Conservation (phyloP, 371 early-diverging fungal genomes). For the Homolaphlyctis polyrhiza region DNA sequence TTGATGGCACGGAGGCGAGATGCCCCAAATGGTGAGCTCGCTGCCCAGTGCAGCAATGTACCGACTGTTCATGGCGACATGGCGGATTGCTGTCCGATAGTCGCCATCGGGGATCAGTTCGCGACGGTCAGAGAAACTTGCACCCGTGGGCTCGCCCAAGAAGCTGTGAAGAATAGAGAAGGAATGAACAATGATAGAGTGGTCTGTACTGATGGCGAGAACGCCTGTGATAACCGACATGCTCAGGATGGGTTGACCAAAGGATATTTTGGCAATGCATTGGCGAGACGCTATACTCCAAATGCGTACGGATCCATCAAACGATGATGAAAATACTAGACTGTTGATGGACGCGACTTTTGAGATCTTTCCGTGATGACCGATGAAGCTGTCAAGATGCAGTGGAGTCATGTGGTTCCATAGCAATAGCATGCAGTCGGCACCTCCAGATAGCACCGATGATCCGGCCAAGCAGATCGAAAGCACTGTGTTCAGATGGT, state of each 20-base stretch:
- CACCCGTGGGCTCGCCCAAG: too few species aligned
- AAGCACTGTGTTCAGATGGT: neutral
- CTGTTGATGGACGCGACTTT: neutral
- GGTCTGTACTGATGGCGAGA: neutral
- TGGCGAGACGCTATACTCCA: neutral
- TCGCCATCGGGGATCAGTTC: neutral
- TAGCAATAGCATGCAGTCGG: neutral
- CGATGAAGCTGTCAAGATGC: neutral
- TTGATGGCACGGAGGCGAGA: neutral
- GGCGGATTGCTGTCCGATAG: neutral
- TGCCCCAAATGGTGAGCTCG: neutral
- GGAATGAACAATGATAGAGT: neutral
- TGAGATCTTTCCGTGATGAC: conserved; percentile 6
- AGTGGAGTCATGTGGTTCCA: conserved; percentile 2
- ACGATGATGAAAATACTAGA: conserved; percentile 1
- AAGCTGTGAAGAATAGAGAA: too few species aligned
- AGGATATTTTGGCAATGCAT: neutral
- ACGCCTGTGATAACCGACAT: neutral
- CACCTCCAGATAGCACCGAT: neutral
- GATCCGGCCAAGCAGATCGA: neutral
- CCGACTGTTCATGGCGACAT: neutral
- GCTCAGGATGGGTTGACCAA: neutral
- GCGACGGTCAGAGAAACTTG: too few species aligned
- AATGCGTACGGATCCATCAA: neutral
- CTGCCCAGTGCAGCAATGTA: neutral